These are phyloP conservation scores for Schwanniomyces vanrijiae DNA, from an alignment of 805 yeast genomes.

Conservation along the genomic window DNA sequence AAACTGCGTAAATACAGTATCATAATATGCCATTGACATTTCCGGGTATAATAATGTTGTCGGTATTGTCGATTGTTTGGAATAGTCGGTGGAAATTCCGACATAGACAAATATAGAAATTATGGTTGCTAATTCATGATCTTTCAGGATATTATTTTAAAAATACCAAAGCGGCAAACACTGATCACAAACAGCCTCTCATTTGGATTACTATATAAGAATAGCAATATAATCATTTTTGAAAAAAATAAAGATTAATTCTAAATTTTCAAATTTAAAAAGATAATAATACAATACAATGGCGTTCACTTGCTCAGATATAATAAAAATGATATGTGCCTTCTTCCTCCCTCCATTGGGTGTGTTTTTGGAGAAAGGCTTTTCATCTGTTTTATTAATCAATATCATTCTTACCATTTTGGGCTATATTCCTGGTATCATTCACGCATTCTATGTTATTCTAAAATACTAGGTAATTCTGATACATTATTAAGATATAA, in stretches of 20 bases:
- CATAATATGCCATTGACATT: too few relatives aligned
- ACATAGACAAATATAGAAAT: neutral
- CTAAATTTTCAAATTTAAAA: neutral
- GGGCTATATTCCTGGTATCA: constrained; percentile 75
- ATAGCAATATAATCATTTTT: too few relatives aligned
- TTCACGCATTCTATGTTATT: constrained; percentile 64
- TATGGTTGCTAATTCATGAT: neutral
- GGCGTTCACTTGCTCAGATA: constrained; percentile 55
- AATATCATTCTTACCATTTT: constrained; percentile 66
- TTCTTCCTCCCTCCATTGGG: constrained; percentile 61
- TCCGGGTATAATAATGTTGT: too few relatives aligned
- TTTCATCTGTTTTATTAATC: constrained; percentile 43
- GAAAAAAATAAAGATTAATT: too few relatives aligned
- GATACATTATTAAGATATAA: neutral
- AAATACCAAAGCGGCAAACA: too few relatives aligned
- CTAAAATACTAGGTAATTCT: constrained; percentile 22
- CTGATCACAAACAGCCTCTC: too few relatives aligned
- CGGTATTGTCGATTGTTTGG: too few relatives aligned
- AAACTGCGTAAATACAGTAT: neutral
- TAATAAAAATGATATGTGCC: constrained; percentile 52
- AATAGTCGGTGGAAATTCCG: neutral
- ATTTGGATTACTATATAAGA: neutral
- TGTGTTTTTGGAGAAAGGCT: constrained; percentile 60
- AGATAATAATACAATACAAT: constrained; percentile 16
- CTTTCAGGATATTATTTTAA: neutral